Percentiles rank a stretch among this genome's conserved stretches.
Evolutionary conservation across 2,329 filamentous ascomycete genomes (phyloP).

Genomic region (Penicillium olsonii): DNA sequence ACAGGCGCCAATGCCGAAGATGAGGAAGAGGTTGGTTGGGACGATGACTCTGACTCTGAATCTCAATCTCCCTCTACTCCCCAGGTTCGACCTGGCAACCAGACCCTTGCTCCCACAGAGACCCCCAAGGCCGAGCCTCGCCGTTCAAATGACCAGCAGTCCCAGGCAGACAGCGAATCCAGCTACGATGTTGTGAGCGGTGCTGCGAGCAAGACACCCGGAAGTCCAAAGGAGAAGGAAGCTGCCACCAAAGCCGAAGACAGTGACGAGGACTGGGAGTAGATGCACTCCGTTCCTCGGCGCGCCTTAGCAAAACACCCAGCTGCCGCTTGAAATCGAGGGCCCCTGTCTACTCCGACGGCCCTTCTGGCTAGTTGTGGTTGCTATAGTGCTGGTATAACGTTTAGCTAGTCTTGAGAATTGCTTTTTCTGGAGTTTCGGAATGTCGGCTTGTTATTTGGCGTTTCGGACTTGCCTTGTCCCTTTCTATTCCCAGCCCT

Average conservation of each 20-base stretch:
- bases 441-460: conserved; percentile 16
- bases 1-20: conserved; percentile 58
- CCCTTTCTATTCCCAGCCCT: conserved; percentile 15
- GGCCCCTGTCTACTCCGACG: conserved; percentile 8
- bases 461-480: conserved; percentile 15
- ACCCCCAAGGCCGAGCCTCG: conserved; percentile 67
- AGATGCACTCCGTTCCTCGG: conserved; percentile 25
- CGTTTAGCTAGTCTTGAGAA: conserved; percentile 1
- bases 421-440: conserved; percentile 21
- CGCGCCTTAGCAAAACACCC: not conserved
- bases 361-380: not conserved
- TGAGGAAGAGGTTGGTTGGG: conserved; percentile 69
- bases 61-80: conserved; percentile 46
- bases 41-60: conserved; percentile 69
- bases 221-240: conserved; percentile 59
- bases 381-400: not conserved
- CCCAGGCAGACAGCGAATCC: conserved; percentile 87
- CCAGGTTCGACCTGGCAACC: conserved; percentile 43
- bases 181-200: conserved; percentile 94
- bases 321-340: not conserved
- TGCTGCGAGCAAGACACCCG: conserved; percentile 74
- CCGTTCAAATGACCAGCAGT: conserved; percentile 81
- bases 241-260: conserved; percentile 51
- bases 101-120: conserved; percentile 36
- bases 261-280: conserved; percentile 79